phyloP scores from a whole-genome alignment of 371 early-diverging fungal species.

The Amoeboaphelidium protococcarum region DNA sequence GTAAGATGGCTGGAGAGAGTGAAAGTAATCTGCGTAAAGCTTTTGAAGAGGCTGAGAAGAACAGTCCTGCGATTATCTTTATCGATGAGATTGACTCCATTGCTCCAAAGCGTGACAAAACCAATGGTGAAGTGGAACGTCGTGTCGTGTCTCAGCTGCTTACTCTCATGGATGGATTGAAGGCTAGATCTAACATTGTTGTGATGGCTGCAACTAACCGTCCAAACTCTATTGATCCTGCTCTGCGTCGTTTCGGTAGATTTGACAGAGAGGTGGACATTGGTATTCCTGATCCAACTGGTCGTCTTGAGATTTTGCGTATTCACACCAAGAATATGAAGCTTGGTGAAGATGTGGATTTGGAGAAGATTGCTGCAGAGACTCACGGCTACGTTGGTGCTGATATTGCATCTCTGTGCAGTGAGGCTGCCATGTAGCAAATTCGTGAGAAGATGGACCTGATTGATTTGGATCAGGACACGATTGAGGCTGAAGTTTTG shows the following conservation, averaged over 20 bases:
- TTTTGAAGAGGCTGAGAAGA: slow-evolving; percentile 87
- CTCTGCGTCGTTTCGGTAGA: neutral
- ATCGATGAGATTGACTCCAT: neutral
- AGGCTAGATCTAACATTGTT: neutral
- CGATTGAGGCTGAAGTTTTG: slow-evolving; percentile 91
- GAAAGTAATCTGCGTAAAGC: neutral
- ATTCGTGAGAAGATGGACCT: slow-evolving; percentile 95
- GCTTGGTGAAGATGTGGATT: slow-evolving; percentile 87
- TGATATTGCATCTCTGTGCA: slow-evolving; percentile 96
- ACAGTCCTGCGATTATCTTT: slow-evolving; percentile 9
- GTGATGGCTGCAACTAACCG: neutral
- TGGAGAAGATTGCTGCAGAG: slow-evolving; percentile 93
- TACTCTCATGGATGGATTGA: neutral
- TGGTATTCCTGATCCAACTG: slow-evolving; percentile 97
- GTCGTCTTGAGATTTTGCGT: slow-evolving; percentile 93
- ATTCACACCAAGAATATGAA: slow-evolving; percentile 99
- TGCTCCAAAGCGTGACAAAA: neutral
- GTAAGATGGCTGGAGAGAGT: neutral
- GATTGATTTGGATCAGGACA: slow-evolving; percentile 97
- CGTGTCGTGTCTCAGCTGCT: neutral
- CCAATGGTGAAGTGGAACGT: neutral
- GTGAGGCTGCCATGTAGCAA: slow-evolving; percentile 99
- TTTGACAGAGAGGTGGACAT: slow-evolving; percentile 87
- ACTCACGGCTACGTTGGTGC: slow-evolving; percentile 98
- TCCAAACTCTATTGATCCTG: neutral